Evolutionary conservation across 495 filamentous ascomycete genomes (phyloP).

Genomic region (Hyaloscypha finlandica): DNA sequence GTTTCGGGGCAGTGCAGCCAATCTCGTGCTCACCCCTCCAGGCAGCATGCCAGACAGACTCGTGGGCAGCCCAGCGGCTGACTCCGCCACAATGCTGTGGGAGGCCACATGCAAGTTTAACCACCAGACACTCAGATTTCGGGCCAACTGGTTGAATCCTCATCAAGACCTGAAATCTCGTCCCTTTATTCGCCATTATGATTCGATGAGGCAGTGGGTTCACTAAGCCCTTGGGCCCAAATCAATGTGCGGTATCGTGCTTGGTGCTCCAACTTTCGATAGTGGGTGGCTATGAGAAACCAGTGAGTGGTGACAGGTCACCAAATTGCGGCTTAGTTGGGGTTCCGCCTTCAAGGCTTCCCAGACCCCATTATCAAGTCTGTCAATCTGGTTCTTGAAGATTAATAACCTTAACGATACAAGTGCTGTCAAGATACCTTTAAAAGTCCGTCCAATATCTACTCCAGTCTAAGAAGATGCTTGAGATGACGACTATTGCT

Average conservation of each 20-base stretch:
- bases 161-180: not conserved
- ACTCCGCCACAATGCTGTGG: slow-evolving; percentile 2
- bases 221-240: not conserved
- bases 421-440: not conserved
- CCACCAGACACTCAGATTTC: not conserved
- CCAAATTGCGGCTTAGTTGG: not conserved
- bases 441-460: not conserved
- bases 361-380: not conserved
- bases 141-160: not conserved
- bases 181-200: not conserved
- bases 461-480: not conserved
- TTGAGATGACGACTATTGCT: slow-evolving; percentile 13
- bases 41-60: not conserved
- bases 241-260: not conserved
- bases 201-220: not conserved
- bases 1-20: slow-evolving; percentile 2
- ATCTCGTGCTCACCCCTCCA: not conserved
- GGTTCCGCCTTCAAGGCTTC: not conserved
- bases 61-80: not conserved
- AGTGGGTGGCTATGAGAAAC: not conserved
- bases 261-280: not conserved
- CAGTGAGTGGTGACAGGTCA: not conserved
- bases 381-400: not conserved
- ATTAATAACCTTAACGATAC: not conserved
- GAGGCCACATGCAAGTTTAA: not conserved